Percentiles rank a stretch among this genome's conserved stretches.
phyloP scores from a whole-genome alignment of 2,329 filamentous ascomycete genomes.

The Fusarium torreyae region DNA sequence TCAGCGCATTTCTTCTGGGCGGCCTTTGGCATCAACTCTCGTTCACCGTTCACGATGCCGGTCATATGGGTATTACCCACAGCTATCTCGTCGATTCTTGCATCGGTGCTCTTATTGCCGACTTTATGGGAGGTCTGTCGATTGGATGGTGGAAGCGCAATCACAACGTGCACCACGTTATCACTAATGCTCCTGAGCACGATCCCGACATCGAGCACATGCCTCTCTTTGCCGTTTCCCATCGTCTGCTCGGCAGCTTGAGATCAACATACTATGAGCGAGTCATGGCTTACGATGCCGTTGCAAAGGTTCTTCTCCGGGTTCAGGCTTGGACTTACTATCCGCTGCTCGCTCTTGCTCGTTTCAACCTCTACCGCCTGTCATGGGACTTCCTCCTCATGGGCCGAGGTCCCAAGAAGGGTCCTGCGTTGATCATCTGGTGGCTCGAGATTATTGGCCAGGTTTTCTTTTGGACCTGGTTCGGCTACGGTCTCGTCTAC shows the following conservation, averaged over 20 bases:
- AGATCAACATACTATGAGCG: constrained; percentile 88
- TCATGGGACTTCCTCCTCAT: constrained; percentile 84
- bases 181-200: constrained; percentile 95
- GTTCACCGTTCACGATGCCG: constrained; percentile 94
- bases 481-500: constrained; percentile 86
- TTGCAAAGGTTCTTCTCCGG: constrained; percentile 79
- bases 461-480: constrained; percentile 88
- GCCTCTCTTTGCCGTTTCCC: constrained; percentile 89
- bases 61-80: constrained; percentile 98
- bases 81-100: constrained; percentile 85
- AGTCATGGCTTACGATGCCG: constrained; percentile 82
- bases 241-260: constrained; percentile 81
- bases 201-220: constrained; percentile 96
- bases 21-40: constrained; percentile 94
- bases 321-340: constrained; percentile 89
- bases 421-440: constrained; percentile 86
- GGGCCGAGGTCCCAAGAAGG: constrained; percentile 79
- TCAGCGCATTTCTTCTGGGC: constrained; percentile 82
- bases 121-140: constrained; percentile 90
- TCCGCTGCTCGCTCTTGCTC: constrained; percentile 82
- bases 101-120: constrained; percentile 91
- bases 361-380: constrained; percentile 88
- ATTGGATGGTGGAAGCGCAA: constrained; percentile 97
- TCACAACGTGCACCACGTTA: constrained; percentile 97
- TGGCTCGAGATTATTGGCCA: constrained; percentile 85